Evolutionary conservation across 148 eudicot genomes (phyloP), one percentile per base, ranked within the genome.

Genomic region (Silene latifolia): DNA sequence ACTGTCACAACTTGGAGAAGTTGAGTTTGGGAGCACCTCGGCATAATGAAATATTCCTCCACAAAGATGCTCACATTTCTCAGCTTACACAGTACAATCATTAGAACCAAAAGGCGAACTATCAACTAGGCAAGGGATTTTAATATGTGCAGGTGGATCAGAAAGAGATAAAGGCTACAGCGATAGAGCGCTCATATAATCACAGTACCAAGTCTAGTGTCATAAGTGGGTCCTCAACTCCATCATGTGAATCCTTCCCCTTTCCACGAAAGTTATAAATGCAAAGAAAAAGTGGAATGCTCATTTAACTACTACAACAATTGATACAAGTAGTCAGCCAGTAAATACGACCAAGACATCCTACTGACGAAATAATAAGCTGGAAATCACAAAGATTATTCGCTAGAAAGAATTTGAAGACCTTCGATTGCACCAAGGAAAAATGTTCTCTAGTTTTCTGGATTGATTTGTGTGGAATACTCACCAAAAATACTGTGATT

Each of bases 11-110:
- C 56, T 15, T 51, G 17, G 15, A 59, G 8, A 29, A 18, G 19
- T 51, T 39, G 1, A 15, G 44, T 19, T 20, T 7, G 48, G 54
- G 42, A 46, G 32, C 62, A 46, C 32, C 67, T 24, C 66, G 19
- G 20, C 24, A n/a, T 65, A 72, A 80, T 72, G 77, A 76, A 67
- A 80, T 76, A 64, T 72, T 59, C 76, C 73, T 12, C 47, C 51
- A 42, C 39, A 20, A 20, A 76, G 27, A 63, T 35, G 21, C 46
- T 21, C 3, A 18, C 8, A 23, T 25, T 44, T 61, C 63, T 39
- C 8, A 56, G 24, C 21, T 53, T 56, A 76, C 67, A 8, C 25
- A 13, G 21, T 11, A 2, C 63, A 67, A 76, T 76, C 42, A 72
- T 76, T 23, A 47, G 47, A 47, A 67, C 72, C 56, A 73, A 67